Conservation (phyloP, 805 yeast species). For the Sugiyamaella valdiviana region DNA sequence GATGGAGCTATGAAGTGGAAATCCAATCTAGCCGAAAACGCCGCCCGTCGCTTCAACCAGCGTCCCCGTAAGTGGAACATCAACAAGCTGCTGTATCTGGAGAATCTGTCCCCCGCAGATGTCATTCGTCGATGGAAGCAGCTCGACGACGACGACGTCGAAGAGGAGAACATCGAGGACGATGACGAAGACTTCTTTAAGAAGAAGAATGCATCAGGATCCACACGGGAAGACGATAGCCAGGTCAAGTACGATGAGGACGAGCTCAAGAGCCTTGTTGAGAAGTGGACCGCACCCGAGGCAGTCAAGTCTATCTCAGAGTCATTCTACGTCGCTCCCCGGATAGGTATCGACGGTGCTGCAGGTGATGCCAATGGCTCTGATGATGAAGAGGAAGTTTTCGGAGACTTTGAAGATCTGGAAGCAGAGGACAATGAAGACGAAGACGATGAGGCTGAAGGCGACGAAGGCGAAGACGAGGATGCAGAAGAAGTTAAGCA, state of each 20-base stretch:
- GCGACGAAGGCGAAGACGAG: constrained; percentile 27
- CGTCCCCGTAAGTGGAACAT: constrained; percentile 65
- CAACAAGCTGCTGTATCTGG: constrained; percentile 71
- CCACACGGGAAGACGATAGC: constrained; percentile 16
- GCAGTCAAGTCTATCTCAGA: constrained; percentile 16
- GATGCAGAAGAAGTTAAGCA: constrained; percentile 32
- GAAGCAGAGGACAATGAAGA: constrained; percentile 34
- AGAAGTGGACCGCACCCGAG: constrained; percentile 20
- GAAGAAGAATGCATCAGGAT: constrained; percentile 15
- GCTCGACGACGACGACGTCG: constrained; percentile 19
- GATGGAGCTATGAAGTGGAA: constrained; percentile 29
- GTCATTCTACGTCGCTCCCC: constrained; percentile 21
- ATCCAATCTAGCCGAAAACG: constrained; percentile 39
- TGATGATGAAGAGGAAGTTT: constrained; percentile 33
- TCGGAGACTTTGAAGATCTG: constrained; percentile 40
- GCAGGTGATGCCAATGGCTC: constrained; percentile 22
- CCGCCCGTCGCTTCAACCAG: constrained; percentile 54
- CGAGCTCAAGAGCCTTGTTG: constrained; percentile 4
- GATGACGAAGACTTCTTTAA: constrained; percentile 29
- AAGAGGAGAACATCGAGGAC: constrained; percentile 25
- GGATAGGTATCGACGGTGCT: constrained; percentile 22
- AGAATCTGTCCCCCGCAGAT: constrained; percentile 59
- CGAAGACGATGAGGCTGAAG: constrained; percentile 29
- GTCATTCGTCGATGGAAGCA: constrained; percentile 29
- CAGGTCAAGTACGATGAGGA: constrained; percentile 14